A percentile compares a stretch with the other conserved stretches of the same genome.
Evolutionary conservation across 768 basidiomycete species (phyloP).

Genomic region (Tricholoma saponaceum): DNA sequence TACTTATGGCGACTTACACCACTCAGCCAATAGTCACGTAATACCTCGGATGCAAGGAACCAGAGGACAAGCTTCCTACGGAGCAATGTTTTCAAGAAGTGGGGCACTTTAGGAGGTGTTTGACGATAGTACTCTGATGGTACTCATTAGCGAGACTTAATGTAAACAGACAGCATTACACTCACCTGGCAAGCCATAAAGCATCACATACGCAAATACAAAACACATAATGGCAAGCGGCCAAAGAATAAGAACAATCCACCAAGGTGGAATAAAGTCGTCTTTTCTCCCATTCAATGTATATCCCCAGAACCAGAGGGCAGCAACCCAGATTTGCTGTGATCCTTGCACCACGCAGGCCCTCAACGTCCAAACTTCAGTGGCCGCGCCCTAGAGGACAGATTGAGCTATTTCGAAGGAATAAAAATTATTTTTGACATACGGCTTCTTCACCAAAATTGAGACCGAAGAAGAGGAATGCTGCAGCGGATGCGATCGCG

Average conservation of each 20-base stretch:
- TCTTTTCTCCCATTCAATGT: conserved; percentile 56
- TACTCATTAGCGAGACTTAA: conserved; percentile 6
- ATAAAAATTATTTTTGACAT: conserved; percentile 18
- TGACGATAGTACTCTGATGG: conserved; percentile 79
- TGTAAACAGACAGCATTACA: neutral
- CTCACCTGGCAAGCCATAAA: conserved; percentile 81
- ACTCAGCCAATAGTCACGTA: conserved; percentile 91
- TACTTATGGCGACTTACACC: conserved; percentile 50
- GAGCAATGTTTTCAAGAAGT: conserved; percentile 87
- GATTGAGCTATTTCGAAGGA: conserved; percentile 4
- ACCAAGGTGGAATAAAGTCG: conserved; percentile 69
- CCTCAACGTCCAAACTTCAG: conserved; percentile 89
- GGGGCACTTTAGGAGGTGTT: conserved; percentile 92
- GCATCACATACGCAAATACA: conserved; percentile 77
- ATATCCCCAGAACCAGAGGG: conserved; percentile 95
- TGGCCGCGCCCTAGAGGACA: conserved; percentile 71
- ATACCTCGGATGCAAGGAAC: conserved; percentile 90
- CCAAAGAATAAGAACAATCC: conserved; percentile 80
- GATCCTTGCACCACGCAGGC: conserved; percentile 94
- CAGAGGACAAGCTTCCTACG: conserved; percentile 89
- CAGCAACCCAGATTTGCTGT: conserved; percentile 94
- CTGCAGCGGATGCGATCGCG: conserved; percentile 88
- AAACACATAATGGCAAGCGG: conserved; percentile 75
- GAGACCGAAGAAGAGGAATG: conserved; percentile 90
- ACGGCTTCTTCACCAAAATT: conserved; percentile 98